phyloP scores from a whole-genome alignment of 805 yeast genomes.

The Brettanomyces nanus region DNA sequence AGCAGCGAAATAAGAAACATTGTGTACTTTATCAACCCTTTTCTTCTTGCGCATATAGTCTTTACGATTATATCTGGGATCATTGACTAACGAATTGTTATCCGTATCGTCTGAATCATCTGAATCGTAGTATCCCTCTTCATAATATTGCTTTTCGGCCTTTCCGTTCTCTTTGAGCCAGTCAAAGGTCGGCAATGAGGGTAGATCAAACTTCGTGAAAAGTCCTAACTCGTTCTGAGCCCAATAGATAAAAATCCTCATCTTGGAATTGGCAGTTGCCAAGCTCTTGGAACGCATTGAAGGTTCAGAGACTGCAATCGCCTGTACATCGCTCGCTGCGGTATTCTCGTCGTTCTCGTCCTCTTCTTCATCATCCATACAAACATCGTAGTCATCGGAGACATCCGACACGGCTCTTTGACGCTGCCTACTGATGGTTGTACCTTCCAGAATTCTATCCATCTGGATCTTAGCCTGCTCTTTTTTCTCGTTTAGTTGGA shows the following conservation, averaged over 20 bases:
- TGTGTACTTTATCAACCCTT: conserved; percentile 3
- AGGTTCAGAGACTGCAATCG: conserved; percentile 14
- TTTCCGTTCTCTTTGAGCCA: conserved; percentile 24
- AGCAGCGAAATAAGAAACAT: conserved; percentile 56
- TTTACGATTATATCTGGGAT: conserved; percentile 29
- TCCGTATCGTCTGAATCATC: conserved; percentile 3
- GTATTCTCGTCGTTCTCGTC: conserved; percentile 4
- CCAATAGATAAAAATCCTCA: conserved; percentile 15
- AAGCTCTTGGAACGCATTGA: not conserved
- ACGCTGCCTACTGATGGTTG: not conserved
- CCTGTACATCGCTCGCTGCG: conserved; percentile 6
- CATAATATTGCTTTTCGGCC: conserved; percentile 28
- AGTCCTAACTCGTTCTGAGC: conserved; percentile 21
- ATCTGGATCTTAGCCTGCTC: conserved; percentile 13
- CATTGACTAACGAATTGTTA: conserved; percentile 7
- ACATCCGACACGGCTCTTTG: conserved; percentile 8
- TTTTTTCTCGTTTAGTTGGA: conserved; percentile 51
- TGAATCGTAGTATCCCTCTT: conserved; percentile 22
- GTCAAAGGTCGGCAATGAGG: conserved; percentile 32
- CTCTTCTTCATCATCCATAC: conserved; percentile 8
- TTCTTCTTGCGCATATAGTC: conserved; percentile 38
- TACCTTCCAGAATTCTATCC: conserved; percentile 4
- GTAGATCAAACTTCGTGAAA: conserved; percentile 31
- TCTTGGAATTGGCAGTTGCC: conserved; percentile 8
- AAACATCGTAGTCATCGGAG: conserved; percentile 10